These are phyloP conservation scores for Botrytis tulipae DNA, from an alignment of 2,329 filamentous ascomycete genomes.

Conservation along the genomic window DNA sequence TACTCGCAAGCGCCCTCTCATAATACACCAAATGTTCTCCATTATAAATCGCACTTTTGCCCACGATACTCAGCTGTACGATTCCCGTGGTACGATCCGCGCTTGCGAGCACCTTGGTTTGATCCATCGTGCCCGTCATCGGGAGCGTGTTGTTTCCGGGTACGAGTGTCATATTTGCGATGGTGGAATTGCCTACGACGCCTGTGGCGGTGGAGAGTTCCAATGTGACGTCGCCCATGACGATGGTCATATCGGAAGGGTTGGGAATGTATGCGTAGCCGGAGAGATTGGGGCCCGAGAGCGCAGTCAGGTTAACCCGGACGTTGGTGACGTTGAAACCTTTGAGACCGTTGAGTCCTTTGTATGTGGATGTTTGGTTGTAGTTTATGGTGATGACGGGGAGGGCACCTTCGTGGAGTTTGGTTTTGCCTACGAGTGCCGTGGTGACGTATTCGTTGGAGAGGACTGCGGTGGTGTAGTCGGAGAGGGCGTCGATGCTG, in stretches of 20 bases:
- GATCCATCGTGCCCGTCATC: constrained; percentile 50
- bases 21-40: constrained; percentile 54
- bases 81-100: constrained; percentile 43
- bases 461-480: constrained; percentile 50
- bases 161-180: constrained; percentile 50
- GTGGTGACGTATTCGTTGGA: constrained; percentile 49
- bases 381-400: constrained; percentile 52
- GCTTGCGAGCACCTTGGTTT: constrained; percentile 38
- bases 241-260: constrained; percentile 55
- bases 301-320: constrained; percentile 43
- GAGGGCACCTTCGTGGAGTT: constrained; percentile 50
- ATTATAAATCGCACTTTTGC: constrained; percentile 48
- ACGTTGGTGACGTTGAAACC: constrained; percentile 51
- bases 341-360: constrained; percentile 55
- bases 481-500: constrained; percentile 31
- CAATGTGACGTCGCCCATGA: constrained; percentile 58
- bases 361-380: constrained; percentile 56
- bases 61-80: constrained; percentile 50
- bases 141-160: constrained; percentile 54
- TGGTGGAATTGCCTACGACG: constrained; percentile 49
- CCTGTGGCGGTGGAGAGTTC: constrained; percentile 44
- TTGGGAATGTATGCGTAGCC: constrained; percentile 58
- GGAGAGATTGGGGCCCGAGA: constrained; percentile 50
- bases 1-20: constrained; percentile 46
- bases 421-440: constrained; percentile 51